These are phyloP conservation scores for Trichophyton schoenleinii DNA, from an alignment of 2,329 filamentous ascomycete species.

Conservation along the genomic window DNA sequence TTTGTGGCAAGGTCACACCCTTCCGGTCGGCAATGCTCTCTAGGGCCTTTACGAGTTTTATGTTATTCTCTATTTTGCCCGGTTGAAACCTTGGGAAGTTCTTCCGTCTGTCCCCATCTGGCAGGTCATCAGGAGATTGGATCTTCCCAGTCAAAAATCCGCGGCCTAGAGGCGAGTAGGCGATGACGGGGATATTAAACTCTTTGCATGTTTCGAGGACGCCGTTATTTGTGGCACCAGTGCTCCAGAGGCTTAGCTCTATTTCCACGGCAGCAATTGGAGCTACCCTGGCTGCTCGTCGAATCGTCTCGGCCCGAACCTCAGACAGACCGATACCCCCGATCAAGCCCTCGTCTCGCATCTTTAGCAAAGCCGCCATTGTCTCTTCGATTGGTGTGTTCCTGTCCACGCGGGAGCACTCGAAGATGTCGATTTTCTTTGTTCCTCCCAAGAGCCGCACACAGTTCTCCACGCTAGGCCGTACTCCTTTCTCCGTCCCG, in stretches of 20 bases:
- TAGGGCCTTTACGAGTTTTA: slow-evolving; percentile 37
- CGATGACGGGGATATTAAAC: slow-evolving; percentile 45
- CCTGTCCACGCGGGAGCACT: slow-evolving; percentile 42
- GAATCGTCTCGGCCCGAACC: slow-evolving; percentile 29
- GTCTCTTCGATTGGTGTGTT: slow-evolving; percentile 37
- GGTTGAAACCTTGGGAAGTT: slow-evolving; percentile 39
- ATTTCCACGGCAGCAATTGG: slow-evolving; percentile 49
- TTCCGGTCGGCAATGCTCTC: slow-evolving; percentile 35
- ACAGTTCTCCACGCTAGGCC: slow-evolving; percentile 43
- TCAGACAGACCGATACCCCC: slow-evolving; percentile 26
- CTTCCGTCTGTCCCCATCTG: slow-evolving; percentile 35
- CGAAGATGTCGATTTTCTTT: slow-evolving; percentile 48
- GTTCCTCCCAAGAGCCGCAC: slow-evolving; percentile 35
- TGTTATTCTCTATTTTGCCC: slow-evolving; percentile 37
- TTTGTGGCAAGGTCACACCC: slow-evolving; percentile 33
- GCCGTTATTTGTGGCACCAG: slow-evolving; percentile 46
- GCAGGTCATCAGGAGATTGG: slow-evolving; percentile 35
- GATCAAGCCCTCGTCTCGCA: slow-evolving; percentile 26
- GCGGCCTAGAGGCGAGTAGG: slow-evolving; percentile 48
- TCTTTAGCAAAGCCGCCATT: slow-evolving; percentile 20
- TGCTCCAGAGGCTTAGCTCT: slow-evolving; percentile 47
- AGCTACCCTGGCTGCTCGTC: slow-evolving; percentile 27
- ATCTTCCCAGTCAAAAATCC: slow-evolving; percentile 44
- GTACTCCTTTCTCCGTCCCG: slow-evolving; percentile 39
- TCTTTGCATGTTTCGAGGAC: slow-evolving; percentile 45